A percentile compares a stretch with the other conserved stretches of the same genome.
Conservation (phyloP, 1,284 basidiomycete species). For the Taiwanofungus camphoratus region DNA sequence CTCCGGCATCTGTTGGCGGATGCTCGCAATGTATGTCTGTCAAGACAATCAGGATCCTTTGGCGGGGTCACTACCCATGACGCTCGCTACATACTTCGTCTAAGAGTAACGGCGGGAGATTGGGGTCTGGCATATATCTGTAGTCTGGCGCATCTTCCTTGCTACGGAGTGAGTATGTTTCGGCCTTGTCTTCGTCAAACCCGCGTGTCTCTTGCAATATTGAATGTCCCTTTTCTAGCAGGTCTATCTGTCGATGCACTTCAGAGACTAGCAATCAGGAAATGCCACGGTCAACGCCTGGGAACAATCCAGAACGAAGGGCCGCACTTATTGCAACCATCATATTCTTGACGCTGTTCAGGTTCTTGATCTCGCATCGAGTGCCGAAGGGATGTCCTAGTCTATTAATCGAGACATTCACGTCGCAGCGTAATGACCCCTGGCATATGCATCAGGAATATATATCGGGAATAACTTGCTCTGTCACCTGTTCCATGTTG, state of each 20-base stretch:
- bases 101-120: conserved; percentile 77
- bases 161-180: conserved; percentile 78
- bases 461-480: too few relatives aligned
- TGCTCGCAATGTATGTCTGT: conserved; percentile 55
- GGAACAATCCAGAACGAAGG: not conserved
- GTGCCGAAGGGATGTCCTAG: conserved; percentile 67
- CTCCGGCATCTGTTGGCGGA: conserved; percentile 66
- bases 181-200: conserved; percentile 78
- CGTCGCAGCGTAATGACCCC: conserved; percentile 93
- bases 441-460: conserved; percentile 27
- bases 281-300: conserved; percentile 4
- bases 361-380: conserved; percentile 95
- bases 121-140: conserved; percentile 97
- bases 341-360: conserved; percentile 89
- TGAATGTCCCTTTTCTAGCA: conserved; percentile 42
- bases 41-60: conserved; percentile 1
- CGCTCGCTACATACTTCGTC: conserved; percentile 38
- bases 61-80: not conserved
- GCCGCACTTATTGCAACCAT: conserved; percentile 79
- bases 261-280: conserved; percentile 49
- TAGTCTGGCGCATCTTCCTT: conserved; percentile 97
- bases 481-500: conserved; percentile 89
- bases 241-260: conserved; percentile 61
- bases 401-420: conserved; percentile 87
- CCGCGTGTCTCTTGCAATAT: conserved; percentile 88